Base-by-base conservation (phyloP, 2,329 filamentous ascomycete genomes). In the Rhynchosporium secalis region DNA sequence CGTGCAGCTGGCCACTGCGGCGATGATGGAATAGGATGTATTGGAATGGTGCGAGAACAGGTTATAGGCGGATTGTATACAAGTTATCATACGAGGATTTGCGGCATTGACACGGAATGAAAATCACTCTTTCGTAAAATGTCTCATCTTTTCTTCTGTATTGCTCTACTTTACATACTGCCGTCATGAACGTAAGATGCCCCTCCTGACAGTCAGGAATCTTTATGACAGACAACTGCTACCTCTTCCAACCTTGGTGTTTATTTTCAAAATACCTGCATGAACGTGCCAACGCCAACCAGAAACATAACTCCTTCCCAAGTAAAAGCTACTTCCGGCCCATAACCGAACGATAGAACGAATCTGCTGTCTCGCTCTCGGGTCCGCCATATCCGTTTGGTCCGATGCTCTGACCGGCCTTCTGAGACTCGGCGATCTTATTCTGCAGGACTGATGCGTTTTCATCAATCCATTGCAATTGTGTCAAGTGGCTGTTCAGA, bases 391-490 rank as follows among this genome's bases (percentile, higher is more conserved):
- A 83, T 62, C 82, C 81, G 68, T 77, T 80, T 26, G 71, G 62
- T 62, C 82, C 81, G 65, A 88, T 76, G 65, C 80, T 83, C 72
- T 86, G 86, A 71, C 86, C 87, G 41, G 91, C 85, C 77, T 93
- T 93, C 74, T 96, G 92, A 29, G 93, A 91, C 36, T 88, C 85
- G 5, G 81, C 78, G 57, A 98, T 91, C 82, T 96, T 96, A 63
- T 87, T 83, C 75, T 96, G 90, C 58, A 98, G 81, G 38, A 88
- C 84, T 15, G 87, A 84, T 41, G 94, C 90, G 67, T 94, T 93
- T 67, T 87, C 86, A 73, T 98, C 94, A 75, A 99, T 98, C 79
- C 90, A 90, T 77, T 97, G 94, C 64, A 99, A 82, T 76, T 97
- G 93, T 41, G 88, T 87, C 43, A 99, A 86, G 75, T 99, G 95